Evolutionary conservation across 2,329 filamentous ascomycete species (phyloP).

Genomic region (Botryotinia calthae): DNA sequence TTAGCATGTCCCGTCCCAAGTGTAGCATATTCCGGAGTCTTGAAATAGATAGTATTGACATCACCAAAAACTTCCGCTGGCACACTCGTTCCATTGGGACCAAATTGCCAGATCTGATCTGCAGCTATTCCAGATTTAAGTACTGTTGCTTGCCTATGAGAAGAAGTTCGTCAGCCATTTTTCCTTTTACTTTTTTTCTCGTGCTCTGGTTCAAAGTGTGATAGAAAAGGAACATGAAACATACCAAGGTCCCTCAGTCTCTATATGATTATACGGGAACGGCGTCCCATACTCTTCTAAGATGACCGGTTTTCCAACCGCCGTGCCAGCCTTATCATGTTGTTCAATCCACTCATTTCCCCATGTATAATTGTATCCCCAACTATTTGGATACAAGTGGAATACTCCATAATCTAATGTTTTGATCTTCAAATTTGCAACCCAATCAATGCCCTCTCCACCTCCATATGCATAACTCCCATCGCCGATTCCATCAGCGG

Average conservation of each 20-base stretch:
- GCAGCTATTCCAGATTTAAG: slow-evolving; percentile 30
- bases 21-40: slow-evolving; percentile 27
- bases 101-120: slow-evolving; percentile 36
- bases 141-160: slow-evolving; percentile 29
- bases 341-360: slow-evolving; percentile 48
- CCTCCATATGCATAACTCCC: slow-evolving; percentile 46
- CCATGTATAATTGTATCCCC: slow-evolving; percentile 42
- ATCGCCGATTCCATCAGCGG: slow-evolving; percentile 40
- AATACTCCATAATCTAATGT: slow-evolving; percentile 53
- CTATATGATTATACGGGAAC: slow-evolving; percentile 30
- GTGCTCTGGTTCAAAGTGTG: not conserved
- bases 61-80: slow-evolving; percentile 24
- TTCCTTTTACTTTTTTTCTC: too few relatives aligned
- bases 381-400: slow-evolving; percentile 50
- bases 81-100: slow-evolving; percentile 27
- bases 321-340: slow-evolving; percentile 43
- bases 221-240: not conserved
- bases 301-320: slow-evolving; percentile 42
- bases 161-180: not conserved
- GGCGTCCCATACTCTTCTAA: slow-evolving; percentile 43
- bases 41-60: slow-evolving; percentile 33
- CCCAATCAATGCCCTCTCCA: slow-evolving; percentile 49
- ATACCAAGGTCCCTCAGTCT: slow-evolving; percentile 27
- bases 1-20: slow-evolving; percentile 30
- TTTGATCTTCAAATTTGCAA: slow-evolving; percentile 46